These are phyloP conservation scores for Dictyostelium brefeldianum DNA, from an alignment of 78 protist species.

Conservation along the genomic window DNA sequence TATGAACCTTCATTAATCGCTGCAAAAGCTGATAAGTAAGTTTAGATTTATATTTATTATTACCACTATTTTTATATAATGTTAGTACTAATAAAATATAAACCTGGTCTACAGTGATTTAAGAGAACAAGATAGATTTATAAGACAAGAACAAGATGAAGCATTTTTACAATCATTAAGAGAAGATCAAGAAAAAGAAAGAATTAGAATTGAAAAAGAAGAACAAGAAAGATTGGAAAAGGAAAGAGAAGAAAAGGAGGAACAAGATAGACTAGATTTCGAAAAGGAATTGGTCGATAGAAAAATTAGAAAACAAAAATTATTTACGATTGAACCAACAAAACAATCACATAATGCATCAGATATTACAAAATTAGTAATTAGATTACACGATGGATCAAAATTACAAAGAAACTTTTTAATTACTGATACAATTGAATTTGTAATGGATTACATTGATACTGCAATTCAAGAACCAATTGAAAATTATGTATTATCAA, in stretches of 20 bases:
- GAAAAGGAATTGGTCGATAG: background rate
- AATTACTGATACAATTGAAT: conserved; percentile 27
- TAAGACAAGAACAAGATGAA: conserved; percentile 72
- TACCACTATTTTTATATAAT: background rate
- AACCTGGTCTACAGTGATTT: conserved; percentile 29
- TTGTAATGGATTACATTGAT: conserved; percentile 59
- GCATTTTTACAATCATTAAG: conserved; percentile 35
- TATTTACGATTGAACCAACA: conserved; percentile 21
- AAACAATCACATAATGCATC: background rate
- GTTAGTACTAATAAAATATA: no score
- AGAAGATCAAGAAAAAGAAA: conserved; percentile 65
- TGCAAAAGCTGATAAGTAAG: conserved; percentile 48
- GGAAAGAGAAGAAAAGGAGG: conserved; percentile 37
- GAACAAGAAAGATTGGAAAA: conserved; percentile 23
- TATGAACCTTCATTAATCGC: conserved; percentile 57
- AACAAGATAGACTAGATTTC: conserved; percentile 20
- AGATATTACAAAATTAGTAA: conserved; percentile 20
- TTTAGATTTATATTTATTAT: no score
- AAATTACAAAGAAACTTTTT: conserved; percentile 72
- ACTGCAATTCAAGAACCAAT: conserved; percentile 63
- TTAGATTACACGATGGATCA: conserved; percentile 63
- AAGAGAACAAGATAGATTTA: conserved; percentile 66
- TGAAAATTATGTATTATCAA: conserved; percentile 42
- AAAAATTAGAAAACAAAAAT: conserved; percentile 4
- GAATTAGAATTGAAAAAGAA: conserved; percentile 26